phyloP scores from a whole-genome alignment of 495 filamentous ascomycete genomes.

The Lineolata rhizophorae region DNA sequence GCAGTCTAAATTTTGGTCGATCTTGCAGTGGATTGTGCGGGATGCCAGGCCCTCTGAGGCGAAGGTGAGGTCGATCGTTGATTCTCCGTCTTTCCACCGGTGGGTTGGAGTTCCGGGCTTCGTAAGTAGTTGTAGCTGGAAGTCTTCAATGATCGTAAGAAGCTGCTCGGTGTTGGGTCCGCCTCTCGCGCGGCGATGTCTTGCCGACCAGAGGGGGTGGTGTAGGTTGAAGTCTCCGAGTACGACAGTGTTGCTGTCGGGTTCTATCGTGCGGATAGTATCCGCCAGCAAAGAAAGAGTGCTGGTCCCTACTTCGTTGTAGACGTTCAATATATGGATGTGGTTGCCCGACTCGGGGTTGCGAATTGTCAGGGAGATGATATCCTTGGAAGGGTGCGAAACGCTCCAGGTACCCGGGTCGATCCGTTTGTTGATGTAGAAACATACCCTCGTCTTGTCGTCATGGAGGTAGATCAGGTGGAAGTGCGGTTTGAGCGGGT shows the following conservation, averaged over 20 bases:
- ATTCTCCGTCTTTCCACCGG: constrained; percentile 3
- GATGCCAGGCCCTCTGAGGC: constrained; percentile 1
- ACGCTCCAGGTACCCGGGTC: no score
- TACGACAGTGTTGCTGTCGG: no score
- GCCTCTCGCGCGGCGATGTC: not conserved
- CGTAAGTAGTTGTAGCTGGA: not conserved
- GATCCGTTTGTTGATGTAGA: no score
- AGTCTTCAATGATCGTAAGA: constrained; percentile 1
- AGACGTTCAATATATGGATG: no score
- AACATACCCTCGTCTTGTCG: no score
- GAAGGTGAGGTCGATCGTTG: constrained; percentile 5
- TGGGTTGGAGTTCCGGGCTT: not conserved
- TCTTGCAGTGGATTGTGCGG: constrained; percentile 1
- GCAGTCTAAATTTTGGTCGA: constrained; percentile 1
- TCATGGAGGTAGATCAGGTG: constrained; percentile 8
- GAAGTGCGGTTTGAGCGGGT: no score
- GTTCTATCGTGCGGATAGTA: no score
- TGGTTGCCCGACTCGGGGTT: no score
- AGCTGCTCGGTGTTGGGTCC: not conserved
- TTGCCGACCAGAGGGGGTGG: constrained; percentile 2
- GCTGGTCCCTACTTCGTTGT: no score
- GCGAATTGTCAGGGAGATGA: no score
- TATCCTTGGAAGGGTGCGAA: no score
- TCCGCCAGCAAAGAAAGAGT: no score
- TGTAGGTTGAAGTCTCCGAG: constrained; percentile 3